Evolutionary conservation across 2,329 filamentous ascomycete species (phyloP).

Genomic region (Bretziella fagacearum): DNA sequence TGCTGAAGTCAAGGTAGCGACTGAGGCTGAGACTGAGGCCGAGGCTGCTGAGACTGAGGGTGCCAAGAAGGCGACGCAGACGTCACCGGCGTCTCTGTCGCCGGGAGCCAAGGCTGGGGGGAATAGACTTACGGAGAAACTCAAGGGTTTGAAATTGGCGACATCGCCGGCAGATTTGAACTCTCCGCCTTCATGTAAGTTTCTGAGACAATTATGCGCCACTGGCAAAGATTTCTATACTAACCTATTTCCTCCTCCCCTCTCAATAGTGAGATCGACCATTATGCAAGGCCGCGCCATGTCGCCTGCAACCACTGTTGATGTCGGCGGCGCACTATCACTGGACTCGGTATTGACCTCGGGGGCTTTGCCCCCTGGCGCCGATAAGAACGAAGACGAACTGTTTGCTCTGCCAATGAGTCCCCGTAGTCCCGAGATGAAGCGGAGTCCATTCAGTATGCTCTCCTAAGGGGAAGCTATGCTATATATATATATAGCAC

Average conservation of each 20-base stretch:
- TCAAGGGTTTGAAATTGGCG: slow-evolving; percentile 13
- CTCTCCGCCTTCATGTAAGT: slow-evolving; percentile 12
- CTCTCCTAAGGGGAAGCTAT: slow-evolving; percentile 19
- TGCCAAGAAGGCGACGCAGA: background rate
- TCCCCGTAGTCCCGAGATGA: slow-evolving; percentile 71
- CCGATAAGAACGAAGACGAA: slow-evolving; percentile 45
- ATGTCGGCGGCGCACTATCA: slow-evolving; percentile 9
- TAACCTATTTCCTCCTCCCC: background rate
- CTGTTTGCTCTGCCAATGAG: slow-evolving; percentile 78
- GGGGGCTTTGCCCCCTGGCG: background rate
- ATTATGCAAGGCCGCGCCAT: slow-evolving; percentile 14
- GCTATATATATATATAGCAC: background rate
- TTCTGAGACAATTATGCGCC: background rate
- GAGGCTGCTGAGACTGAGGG: background rate
- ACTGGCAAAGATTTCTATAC: background rate
- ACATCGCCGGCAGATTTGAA: slow-evolving; percentile 14
- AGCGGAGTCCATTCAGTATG: slow-evolving; percentile 61
- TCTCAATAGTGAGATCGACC: slow-evolving; percentile 11
- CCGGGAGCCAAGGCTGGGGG: background rate
- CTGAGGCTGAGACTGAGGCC: slow-evolving; percentile 14
- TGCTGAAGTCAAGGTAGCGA: slow-evolving; percentile 22
- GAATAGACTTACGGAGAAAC: slow-evolving; percentile 13
- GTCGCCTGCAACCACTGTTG: slow-evolving; percentile 7
- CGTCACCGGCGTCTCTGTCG: background rate
- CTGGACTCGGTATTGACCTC: slow-evolving; percentile 9